These are phyloP conservation scores for Penicillium diatomitis DNA, from an alignment of 495 filamentous ascomycete species.

Conservation along the genomic window DNA sequence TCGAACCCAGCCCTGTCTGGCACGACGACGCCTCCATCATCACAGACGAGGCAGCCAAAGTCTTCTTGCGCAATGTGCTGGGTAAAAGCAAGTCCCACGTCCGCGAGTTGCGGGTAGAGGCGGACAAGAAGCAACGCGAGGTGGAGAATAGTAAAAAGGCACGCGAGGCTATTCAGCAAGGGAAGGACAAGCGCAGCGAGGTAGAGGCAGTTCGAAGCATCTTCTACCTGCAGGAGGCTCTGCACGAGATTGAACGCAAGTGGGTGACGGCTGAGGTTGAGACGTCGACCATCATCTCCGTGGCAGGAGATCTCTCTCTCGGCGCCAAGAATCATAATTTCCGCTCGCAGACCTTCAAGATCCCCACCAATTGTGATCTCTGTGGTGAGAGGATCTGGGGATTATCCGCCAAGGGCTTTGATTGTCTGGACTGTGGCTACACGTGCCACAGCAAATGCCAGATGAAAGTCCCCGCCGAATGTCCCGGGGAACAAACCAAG, in stretches of 20 bases:
- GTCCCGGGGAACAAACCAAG: constrained; percentile 85
- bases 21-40: constrained; percentile 83
- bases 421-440: constrained; percentile 92
- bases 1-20: constrained; percentile 96
- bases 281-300: constrained; percentile 74
- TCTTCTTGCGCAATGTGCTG: constrained; percentile 85
- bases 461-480: constrained; percentile 95
- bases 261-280: constrained; percentile 85
- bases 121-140: constrained; percentile 75
- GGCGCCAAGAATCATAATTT: constrained; percentile 93
- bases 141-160: constrained; percentile 63
- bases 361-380: constrained; percentile 95
- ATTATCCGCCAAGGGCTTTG: constrained; percentile 87
- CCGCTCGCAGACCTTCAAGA: constrained; percentile 94
- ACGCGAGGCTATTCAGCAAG: constrained; percentile 66
- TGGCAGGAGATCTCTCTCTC: constrained; percentile 82
- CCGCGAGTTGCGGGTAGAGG: constrained; percentile 66
- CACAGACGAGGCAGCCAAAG: constrained; percentile 72
- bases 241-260: constrained; percentile 81
- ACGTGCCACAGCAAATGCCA: constrained; percentile 98
- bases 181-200: constrained; percentile 77
- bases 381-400: constrained; percentile 97
- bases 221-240: constrained; percentile 69
- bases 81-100: constrained; percentile 80
- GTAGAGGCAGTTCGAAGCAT: constrained; percentile 66